Evolutionary conservation across 306 rosid species (phyloP), one percentile per base, ranked within the genome.

Genomic region (Casuarina glauca): DNA sequence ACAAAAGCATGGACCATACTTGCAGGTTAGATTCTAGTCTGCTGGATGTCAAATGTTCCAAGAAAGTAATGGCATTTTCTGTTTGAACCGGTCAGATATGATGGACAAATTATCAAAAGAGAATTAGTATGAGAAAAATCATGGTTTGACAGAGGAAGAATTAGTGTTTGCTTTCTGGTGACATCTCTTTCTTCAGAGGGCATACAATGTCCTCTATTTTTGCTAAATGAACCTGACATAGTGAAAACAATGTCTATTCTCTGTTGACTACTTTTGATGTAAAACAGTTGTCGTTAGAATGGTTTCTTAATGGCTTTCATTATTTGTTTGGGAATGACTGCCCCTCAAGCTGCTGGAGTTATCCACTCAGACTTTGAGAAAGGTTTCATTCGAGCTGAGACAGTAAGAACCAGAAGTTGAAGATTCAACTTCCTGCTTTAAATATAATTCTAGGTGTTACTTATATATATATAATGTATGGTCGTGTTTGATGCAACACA

Each of bases 261-360:
- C 20, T 16, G 16, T 4, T 16, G 72, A 50, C 74, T 15, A 61
- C 62, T 55, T 53, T 82, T 55, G 52, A 19, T 53, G 11, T 16
- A 2, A 13, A 32, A 19, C 69, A 35, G 11, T 55, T 2, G 10
- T 75, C 60, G 35, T 71, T 70, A 43, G 42, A 58, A 26, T 35
- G 39, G 38, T 58, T 41, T 83, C 88, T 86, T 63, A 87, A 42
- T 73, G 72, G 20, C 66, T 43, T 70, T 19, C 53, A 78, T 44
- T 81, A 72, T 88, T 79, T 50, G 80, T 64, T 26, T 78, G 92
- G 98, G 98, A 82, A 95, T 95, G 98, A 92, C 97, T 82, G 98
- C 98, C 5, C 98, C 98, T 70, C 98, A 95, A 86, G 98, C 97
- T 76, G 97, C 98, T 86, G 98, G 98, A 86, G 93, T 87, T 76